Percentiles rank a stretch among this genome's conserved stretches.
Evolutionary conservation across 2,329 filamentous ascomycete genomes (phyloP).

Genomic region (Colletotrichum costaricense): DNA sequence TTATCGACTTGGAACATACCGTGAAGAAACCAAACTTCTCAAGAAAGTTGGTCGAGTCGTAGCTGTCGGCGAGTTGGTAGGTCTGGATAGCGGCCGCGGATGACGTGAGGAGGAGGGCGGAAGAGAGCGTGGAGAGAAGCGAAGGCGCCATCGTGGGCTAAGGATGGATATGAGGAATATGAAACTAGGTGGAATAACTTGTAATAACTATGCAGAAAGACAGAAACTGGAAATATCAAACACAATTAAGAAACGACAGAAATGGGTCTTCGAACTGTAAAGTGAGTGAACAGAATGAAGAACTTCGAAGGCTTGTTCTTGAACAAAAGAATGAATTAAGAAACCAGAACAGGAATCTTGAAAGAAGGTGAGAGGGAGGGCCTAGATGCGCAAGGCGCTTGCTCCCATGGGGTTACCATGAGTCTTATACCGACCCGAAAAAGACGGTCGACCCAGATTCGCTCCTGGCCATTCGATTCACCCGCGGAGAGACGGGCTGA

Average conservation of each 20-base stretch:
- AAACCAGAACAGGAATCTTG: slow-evolving; percentile 16
- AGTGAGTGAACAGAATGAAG: slow-evolving; percentile 19
- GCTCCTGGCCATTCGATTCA: slow-evolving; percentile 25
- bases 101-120: slow-evolving; percentile 28
- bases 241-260: slow-evolving; percentile 16
- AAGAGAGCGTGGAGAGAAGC: slow-evolving; percentile 34
- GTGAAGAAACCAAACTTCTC: slow-evolving; percentile 58
- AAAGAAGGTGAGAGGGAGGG: slow-evolving; percentile 4
- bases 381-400: slow-evolving; percentile 19
- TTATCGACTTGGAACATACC: slow-evolving; percentile 39
- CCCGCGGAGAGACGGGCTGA: slow-evolving; percentile 17
- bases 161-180: neutral
- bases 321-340: slow-evolving; percentile 31
- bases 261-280: slow-evolving; percentile 2
- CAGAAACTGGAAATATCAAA: neutral
- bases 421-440: slow-evolving; percentile 26
- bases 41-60: slow-evolving; percentile 55
- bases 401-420: slow-evolving; percentile 8
- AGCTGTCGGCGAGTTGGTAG: slow-evolving; percentile 35
- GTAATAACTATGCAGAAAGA: neutral
- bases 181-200: neutral
- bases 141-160: slow-evolving; percentile 34
- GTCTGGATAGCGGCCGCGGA: slow-evolving; percentile 18
- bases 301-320: neutral
- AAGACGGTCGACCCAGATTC: slow-evolving; percentile 8